Evolutionary conservation across 192 early-diverging fungal genomes (phyloP), one percentile per base, ranked within the genome.

Genomic region (Coemansia sp.): DNA sequence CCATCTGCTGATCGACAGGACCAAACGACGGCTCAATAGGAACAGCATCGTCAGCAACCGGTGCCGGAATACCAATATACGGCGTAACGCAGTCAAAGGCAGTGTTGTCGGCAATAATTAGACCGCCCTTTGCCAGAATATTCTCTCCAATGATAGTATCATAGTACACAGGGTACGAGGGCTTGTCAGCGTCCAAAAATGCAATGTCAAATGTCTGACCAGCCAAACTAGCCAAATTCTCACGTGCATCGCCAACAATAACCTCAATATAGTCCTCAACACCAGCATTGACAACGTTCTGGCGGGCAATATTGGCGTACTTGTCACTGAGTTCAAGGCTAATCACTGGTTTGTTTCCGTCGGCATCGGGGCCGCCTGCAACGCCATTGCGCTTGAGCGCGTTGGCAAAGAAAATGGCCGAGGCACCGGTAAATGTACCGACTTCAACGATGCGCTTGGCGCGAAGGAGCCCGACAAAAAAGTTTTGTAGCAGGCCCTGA

Each of bases 121-220:
- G 60, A 6, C 90, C 91, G 17, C 71, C 25, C 7, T 84, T 72
- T 2, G 80, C 21, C 5, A 93, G 67, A 10, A 91, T 64, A 14
- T 80, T 64, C n/a, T 78, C 72, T n/a, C 89, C 83, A 27, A 93
- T 63, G 49, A 89, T 79, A 9, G 74, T 70, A 37, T 91, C 78
- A 43, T 82, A 89, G 63, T 93, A 90, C 2, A 72, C 69, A 51
- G 80, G 77, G 60, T 93, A 91, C 4, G 77, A 80, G 21, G 67
- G 63, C 65, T 93, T 91, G 69, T 93, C 85, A 0, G 91, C 91
- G 61, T 93, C 91, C 35, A 91, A 51, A 56, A 89, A 91, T 1
- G 86, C 71, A 12, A 87, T 37, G 23, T 91, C 88, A 73, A 88
- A 91, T 27, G 64, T 43, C 25, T 80, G 71, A 21, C 72, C 82